Conservation (phyloP, 2,329 filamentous ascomycete species). For the Fulvia fulva region DNA sequence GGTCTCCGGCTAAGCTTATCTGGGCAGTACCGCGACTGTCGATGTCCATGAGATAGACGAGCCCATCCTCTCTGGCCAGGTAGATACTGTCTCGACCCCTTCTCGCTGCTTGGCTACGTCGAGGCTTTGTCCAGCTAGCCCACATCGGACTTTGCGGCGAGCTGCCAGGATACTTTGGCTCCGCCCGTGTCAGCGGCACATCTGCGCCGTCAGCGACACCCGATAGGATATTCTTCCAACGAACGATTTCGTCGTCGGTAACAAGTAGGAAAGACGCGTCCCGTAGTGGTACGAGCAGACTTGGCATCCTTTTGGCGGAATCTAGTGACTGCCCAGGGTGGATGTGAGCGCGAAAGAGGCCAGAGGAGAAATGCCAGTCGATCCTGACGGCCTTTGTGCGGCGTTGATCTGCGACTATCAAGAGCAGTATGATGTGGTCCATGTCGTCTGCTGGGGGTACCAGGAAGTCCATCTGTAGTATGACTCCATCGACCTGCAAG, state of each 20-base stretch:
- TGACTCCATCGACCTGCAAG: slow-evolving; percentile 60
- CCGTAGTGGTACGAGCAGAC: slow-evolving; percentile 40
- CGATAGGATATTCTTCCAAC: slow-evolving; percentile 40
- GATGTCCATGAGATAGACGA: slow-evolving; percentile 65
- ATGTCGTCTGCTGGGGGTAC: slow-evolving; percentile 64
- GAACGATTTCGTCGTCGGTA: slow-evolving; percentile 34
- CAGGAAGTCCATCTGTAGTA: slow-evolving; percentile 84
- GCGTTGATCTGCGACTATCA: slow-evolving; percentile 50
- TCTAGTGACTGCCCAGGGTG: slow-evolving; percentile 27
- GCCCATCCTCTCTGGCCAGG: slow-evolving; percentile 81
- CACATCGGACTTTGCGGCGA: slow-evolving; percentile 46
- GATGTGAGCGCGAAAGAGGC: slow-evolving; percentile 19
- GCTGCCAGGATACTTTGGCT: slow-evolving; percentile 19
- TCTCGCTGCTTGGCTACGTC: slow-evolving; percentile 60
- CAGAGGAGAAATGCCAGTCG: slow-evolving; percentile 30
- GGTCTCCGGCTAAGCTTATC: slow-evolving; percentile 56
- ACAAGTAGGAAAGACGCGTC: slow-evolving; percentile 42
- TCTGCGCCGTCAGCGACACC: slow-evolving; percentile 29
- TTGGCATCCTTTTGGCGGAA: slow-evolving; percentile 26
- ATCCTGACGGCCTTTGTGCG: slow-evolving; percentile 38
- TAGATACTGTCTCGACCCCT: slow-evolving; percentile 73
- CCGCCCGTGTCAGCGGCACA: slow-evolving; percentile 7
- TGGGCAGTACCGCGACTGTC: slow-evolving; percentile 49
- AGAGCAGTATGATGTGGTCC: slow-evolving; percentile 69
- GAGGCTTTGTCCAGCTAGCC: slow-evolving; percentile 79